Evolutionary conservation across 805 yeast species (phyloP), one percentile per base, ranked within the genome.

Genomic region (Suhomyces faveliae): DNA sequence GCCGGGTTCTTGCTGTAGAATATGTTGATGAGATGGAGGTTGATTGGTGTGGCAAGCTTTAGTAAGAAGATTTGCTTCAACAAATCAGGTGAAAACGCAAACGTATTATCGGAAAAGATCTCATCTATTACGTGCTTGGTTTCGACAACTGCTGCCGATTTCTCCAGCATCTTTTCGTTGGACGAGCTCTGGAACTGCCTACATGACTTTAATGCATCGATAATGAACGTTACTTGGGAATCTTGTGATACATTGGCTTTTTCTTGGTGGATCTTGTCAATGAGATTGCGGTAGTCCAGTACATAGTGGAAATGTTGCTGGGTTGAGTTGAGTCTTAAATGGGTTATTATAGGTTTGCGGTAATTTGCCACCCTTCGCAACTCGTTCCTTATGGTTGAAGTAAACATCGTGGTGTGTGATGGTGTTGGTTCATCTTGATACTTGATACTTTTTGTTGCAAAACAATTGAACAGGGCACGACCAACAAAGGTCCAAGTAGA

Each of bases 11-110:
- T 53, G 45, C 39, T 42, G 49, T 62, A 56, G 53, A 40, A 62
- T 17, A 41, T 33, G 44, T 48, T 48, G 41, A 63, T 53, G n/a
- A 62, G 47, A 13, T 46, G 38, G 25, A 71, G 52, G 44, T 64
- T 66, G 13, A 66, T 60, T 2, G 47, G 27, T 5, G 64, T 53
- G 2, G 76, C 72, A 21, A 73, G 60, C 38, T 66, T 63, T 47
- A 73, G 54, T 13, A 67, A 51, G 39, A 73, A 64, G 7, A 68
- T 49, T 20, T 57, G 49, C 25, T 53, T 60, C 48, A 73, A 58
- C 15, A 71, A 59, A 2, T 41, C 47, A 10, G 56, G 45, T 10
- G 60, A 49, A 41, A 71, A 66, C 35, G 44, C 25, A 46, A 59
- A 58, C 11, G 50, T 48, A 7, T 57, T 61, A 37, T 52, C 45